Evolutionary conservation across 805 yeast genomes (phyloP).

Genomic region (Lachancea thermotolerans): DNA sequence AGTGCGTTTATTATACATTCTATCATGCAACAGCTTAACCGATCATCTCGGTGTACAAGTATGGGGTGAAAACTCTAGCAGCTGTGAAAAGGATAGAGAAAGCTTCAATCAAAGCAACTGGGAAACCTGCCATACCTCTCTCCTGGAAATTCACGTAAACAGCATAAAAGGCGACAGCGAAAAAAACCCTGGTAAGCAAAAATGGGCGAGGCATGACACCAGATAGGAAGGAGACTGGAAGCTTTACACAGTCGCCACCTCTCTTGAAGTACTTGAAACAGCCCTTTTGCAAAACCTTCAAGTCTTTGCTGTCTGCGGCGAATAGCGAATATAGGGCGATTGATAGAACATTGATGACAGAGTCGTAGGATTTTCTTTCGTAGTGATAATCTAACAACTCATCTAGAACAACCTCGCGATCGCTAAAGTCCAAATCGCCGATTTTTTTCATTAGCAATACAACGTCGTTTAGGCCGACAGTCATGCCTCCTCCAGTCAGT

Average conservation of each 20-base stretch:
- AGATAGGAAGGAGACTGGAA: slow-evolving; percentile 77
- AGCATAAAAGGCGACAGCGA: slow-evolving; percentile 82
- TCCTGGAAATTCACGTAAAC: slow-evolving; percentile 60
- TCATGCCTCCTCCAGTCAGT: slow-evolving; percentile 98
- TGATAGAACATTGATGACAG: slow-evolving; percentile 84
- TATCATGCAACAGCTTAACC: slow-evolving; percentile 15
- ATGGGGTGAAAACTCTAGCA: slow-evolving; percentile 71
- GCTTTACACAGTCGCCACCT: slow-evolving; percentile 74
- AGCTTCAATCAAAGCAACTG: slow-evolving; percentile 64
- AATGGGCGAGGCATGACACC: slow-evolving; percentile 77
- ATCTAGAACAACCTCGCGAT: slow-evolving; percentile 49
- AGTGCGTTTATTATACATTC: slow-evolving; percentile 2
- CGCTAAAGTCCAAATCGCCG: slow-evolving; percentile 39
- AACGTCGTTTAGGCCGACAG: slow-evolving; percentile 87
- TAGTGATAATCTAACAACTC: slow-evolving; percentile 63
- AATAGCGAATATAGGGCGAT: slow-evolving; percentile 85
- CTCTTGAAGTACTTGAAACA: slow-evolving; percentile 79
- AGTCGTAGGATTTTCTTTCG: slow-evolving; percentile 69
- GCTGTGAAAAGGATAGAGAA: slow-evolving; percentile 69
- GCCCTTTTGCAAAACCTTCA: slow-evolving; percentile 72
- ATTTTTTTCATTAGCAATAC: slow-evolving; percentile 51
- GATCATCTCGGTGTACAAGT: slow-evolving; percentile 47
- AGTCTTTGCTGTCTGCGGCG: slow-evolving; percentile 70
- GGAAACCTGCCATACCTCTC: slow-evolving; percentile 61
- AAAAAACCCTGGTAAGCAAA: slow-evolving; percentile 75